These are phyloP conservation scores for Digitaria exilis DNA, from an alignment of 202 grass and related monocot species.

Conservation along the genomic window DNA sequence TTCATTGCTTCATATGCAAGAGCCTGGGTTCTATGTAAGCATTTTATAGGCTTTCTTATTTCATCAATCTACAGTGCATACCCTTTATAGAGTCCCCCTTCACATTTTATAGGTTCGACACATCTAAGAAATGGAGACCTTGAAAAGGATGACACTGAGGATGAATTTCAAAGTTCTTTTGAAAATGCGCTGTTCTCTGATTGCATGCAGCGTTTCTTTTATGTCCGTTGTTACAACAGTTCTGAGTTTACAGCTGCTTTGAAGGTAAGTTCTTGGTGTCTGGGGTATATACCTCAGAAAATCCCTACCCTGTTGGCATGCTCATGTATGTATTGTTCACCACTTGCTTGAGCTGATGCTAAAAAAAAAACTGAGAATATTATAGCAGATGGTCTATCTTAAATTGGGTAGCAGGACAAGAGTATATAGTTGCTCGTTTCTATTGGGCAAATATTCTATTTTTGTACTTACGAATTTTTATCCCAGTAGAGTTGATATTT, in stretches of 20 bases:
- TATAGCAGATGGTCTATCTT: background rate
- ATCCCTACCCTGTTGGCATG: constrained; percentile 18
- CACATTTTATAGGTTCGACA: constrained; percentile 42
- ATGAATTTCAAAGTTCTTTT: constrained; percentile 21
- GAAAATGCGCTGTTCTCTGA: constrained; percentile 54
- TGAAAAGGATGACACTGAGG: constrained; percentile 34
- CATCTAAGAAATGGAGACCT: constrained; percentile 38
- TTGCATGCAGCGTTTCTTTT: constrained; percentile 87
- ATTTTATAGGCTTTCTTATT: background rate
- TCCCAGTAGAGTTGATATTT: background rate
- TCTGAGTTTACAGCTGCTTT: constrained; percentile 71
- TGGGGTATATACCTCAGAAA: background rate
- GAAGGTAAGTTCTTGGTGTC: constrained; percentile 62
- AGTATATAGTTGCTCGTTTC: background rate
- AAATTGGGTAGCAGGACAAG: constrained; percentile 1
- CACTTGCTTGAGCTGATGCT: constrained; percentile 20
- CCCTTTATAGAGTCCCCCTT: constrained; percentile 13
- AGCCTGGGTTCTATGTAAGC: background rate
- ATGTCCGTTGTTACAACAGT: constrained; percentile 74
- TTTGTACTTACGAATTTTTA: background rate
- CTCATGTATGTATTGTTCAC: background rate
- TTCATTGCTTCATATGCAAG: constrained; percentile 8
- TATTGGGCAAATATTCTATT: background rate
- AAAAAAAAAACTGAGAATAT: background rate
- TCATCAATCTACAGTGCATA: constrained; percentile 1